These are phyloP conservation scores for Heritiera fomes DNA, from an alignment of 345 rosid genomes.

Conservation along the genomic window DNA sequence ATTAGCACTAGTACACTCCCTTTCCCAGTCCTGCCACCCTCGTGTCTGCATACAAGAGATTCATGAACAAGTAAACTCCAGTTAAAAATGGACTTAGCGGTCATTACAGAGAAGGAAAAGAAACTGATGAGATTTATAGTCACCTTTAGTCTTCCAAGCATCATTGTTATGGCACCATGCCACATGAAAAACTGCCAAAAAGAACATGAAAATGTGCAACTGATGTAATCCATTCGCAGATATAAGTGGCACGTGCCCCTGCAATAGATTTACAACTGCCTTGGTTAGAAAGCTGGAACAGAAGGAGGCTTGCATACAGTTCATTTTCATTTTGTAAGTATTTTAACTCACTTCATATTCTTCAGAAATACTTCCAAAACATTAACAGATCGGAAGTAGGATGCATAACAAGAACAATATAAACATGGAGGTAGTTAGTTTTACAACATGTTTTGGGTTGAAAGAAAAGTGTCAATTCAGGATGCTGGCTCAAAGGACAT, in stretches of 20 bases:
- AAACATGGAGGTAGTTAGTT: too few relatives aligned
- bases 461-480: too few relatives aligned
- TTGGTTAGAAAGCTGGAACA: constrained; percentile 5
- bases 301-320: neutral
- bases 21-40: constrained; percentile 87
- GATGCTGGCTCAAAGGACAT: too few relatives aligned
- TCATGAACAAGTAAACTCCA: too few relatives aligned
- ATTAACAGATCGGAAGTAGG: too few relatives aligned
- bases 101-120: neutral
- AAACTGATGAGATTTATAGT: neutral
- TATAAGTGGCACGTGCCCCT: constrained; percentile 45
- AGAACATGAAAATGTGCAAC: constrained; percentile 87
- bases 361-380: neutral
- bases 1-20: constrained; percentile 21
- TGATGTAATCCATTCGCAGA: constrained; percentile 82
- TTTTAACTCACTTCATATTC: too few relatives aligned
- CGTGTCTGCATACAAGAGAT: constrained; percentile 56
- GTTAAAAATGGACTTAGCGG: neutral
- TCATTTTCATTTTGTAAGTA: neutral
- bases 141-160: constrained; percentile 90
- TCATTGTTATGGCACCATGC: constrained; percentile 71
- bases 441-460: too few relatives aligned
- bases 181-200: constrained; percentile 92
- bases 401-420: too few relatives aligned
- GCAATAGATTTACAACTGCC: constrained; percentile 21